Evolutionary conservation across 495 filamentous ascomycete species (phyloP).

Genomic region (Lepidopterella palustris): DNA sequence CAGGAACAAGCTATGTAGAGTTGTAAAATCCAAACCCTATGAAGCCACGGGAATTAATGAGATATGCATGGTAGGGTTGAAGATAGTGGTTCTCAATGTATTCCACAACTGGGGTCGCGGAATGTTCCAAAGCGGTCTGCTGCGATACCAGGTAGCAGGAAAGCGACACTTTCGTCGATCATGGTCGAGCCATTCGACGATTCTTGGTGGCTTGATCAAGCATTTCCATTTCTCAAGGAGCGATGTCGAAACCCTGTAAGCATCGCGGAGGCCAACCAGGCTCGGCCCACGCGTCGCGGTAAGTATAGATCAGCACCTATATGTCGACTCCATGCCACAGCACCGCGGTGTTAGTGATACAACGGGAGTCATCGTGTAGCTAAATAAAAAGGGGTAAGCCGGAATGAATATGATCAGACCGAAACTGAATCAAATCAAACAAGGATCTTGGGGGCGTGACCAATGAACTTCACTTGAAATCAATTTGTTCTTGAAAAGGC

Average conservation of each 20-base stretch:
- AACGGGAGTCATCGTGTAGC: not conserved
- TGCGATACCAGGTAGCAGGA: not conserved
- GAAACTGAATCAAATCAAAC: not conserved
- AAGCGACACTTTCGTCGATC: not conserved
- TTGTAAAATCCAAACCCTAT: not conserved
- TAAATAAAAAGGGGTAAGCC: not conserved
- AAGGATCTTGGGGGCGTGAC: not conserved
- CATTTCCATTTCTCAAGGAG: not conserved
- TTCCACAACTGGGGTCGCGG: not conserved
- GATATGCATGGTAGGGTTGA: not conserved
- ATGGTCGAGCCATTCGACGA: not conserved
- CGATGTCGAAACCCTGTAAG: not conserved
- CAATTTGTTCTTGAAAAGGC: not conserved
- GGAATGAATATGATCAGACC: not conserved
- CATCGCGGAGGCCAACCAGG: not conserved
- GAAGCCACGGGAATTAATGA: not conserved
- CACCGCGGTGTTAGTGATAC: not conserved
- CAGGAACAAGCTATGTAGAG: not conserved
- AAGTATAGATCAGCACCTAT: not conserved
- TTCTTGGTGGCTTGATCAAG: not conserved
- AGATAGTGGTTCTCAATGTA: not conserved
- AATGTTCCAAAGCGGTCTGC: not conserved
- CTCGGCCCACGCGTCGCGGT: not conserved
- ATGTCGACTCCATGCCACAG: not conserved
- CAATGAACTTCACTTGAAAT: not conserved